Base-by-base conservation (phyloP, 2,329 filamentous ascomycete genomes). In the Colletotrichum karsti region DNA sequence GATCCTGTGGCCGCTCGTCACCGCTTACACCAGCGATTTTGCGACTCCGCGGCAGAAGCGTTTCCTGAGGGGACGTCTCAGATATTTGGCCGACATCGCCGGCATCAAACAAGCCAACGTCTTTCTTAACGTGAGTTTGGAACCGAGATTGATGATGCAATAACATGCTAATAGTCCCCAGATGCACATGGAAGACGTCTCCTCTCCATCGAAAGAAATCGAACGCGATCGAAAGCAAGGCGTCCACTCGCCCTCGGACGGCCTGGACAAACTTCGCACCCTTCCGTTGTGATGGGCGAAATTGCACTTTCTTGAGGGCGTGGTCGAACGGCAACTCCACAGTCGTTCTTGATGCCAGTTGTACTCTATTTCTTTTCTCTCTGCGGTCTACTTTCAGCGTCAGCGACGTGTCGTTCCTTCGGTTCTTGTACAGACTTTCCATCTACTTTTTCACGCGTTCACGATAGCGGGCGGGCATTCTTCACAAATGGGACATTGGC, bases 71-170 rank as follows among this genome's bases (percentile, higher is more conserved):
- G 69, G 64, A 10, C 61, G 71, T 7, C 68, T 73, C 26, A 68
- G 44, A 13, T 70, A 70, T 9, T 24, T 73, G 42, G 71, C 71
- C 9, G 72, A 73, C 18, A 44, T 69, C 15, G 71, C 69, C 10
- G 72, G 72, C 5, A 69, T 73, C 53, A 71, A 65, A 46, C 72
- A 73, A 54, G 72, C 71, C 15, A 69, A 66, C 13, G 51, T 71
- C 4, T 70, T 73, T 51, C 57, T 71, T 26, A 70, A 71, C 5
- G 72, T 73, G 33, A 42, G 70, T 51, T 22, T 12, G 12, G n/a
- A 1, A 20, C 24, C n/a, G n/a, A n/a, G n/a, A n/a, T n/a, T n/a
- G n/a, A 4, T 10, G 9, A 30, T n/a, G n/a, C n/a, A n/a, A n/a
- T n/a, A n/a, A n/a, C n/a, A n/a, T n/a, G 26, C 60, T 67, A 18